Evolutionary conservation across 306 rosid genomes (phyloP).

Genomic region (Coriaria nepalensis): DNA sequence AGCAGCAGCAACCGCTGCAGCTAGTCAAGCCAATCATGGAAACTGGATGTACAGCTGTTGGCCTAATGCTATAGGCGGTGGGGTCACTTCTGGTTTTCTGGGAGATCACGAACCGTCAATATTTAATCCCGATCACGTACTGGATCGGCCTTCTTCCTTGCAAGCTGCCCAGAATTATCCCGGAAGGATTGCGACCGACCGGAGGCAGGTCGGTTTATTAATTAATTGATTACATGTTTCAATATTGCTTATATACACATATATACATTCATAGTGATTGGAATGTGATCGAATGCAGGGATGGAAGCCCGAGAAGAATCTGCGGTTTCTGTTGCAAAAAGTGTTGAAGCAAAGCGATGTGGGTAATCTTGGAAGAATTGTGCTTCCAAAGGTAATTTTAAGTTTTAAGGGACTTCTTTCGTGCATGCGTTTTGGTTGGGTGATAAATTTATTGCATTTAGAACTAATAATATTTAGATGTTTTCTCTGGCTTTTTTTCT

Average conservation of each 20-base stretch:
- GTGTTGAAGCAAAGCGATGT: conserved; percentile 99
- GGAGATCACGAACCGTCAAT: background rate
- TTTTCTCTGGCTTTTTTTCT: background rate
- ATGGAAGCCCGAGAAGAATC: conserved; percentile 89
- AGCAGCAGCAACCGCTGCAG: conserved; percentile 10
- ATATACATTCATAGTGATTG: no score
- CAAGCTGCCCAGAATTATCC: conserved; percentile 29
- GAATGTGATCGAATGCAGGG: conserved; percentile 30
- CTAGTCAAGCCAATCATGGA: conserved; percentile 12
- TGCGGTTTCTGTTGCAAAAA: conserved; percentile 83
- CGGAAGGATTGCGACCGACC: conserved; percentile 23
- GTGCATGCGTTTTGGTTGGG: no score
- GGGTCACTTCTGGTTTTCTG: conserved; percentile 13
- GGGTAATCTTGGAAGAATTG: conserved; percentile 87
- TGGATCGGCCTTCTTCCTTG: conserved; percentile 26
- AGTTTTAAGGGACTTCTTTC: no score
- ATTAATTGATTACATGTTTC: background rate
- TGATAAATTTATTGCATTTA: background rate
- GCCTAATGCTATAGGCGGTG: conserved; percentile 1
- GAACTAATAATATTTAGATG: no score
- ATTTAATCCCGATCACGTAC: background rate
- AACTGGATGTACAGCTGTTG: conserved; percentile 81
- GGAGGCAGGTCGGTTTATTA: conserved; percentile 40
- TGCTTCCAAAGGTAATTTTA: conserved; percentile 59
- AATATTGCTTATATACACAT: no score